Conservation (phyloP, 352 stramenopile species). For the Pythium vanterpoolii region DNA sequence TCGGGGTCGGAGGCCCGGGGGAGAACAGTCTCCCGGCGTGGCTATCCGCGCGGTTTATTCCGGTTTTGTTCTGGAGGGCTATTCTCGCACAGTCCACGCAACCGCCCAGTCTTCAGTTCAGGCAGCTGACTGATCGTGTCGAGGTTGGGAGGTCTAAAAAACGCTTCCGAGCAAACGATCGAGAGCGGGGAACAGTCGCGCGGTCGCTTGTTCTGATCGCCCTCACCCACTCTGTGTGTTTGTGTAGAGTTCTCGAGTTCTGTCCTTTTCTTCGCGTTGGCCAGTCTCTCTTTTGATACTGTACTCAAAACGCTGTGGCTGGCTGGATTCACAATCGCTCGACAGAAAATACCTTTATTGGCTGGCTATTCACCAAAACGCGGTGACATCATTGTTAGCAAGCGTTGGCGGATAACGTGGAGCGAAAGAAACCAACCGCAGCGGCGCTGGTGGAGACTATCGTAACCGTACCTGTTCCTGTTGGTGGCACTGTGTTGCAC, state of each 20-base stretch:
- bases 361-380: slow-evolving; percentile 2
- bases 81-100: neutral
- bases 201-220: neutral
- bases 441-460: neutral
- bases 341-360: neutral
- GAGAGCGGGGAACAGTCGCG: slow-evolving; percentile 6
- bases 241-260: neutral
- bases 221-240: neutral
- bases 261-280: slow-evolving; percentile 7
- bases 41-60: slow-evolving; percentile 14
- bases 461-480: neutral
- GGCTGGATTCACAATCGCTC: slow-evolving; percentile 2
- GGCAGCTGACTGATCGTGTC: slow-evolving; percentile 6
- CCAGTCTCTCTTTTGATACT: slow-evolving; percentile 2
- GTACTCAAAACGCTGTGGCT: neutral
- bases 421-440: neutral
- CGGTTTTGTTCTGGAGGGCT: slow-evolving; percentile 12
- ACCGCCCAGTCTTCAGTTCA: slow-evolving; percentile 13
- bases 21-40: slow-evolving; percentile 20
- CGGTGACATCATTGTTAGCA: neutral
- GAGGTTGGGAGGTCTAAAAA: neutral
- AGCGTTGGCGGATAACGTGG: neutral
- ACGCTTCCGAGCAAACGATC: slow-evolving; percentile 6
- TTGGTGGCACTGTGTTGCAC: neutral
- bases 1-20: slow-evolving; percentile 1